These are phyloP conservation scores for Cladosporium sp. DNA, from an alignment of 2,329 filamentous ascomycete genomes.

Conservation along the genomic window DNA sequence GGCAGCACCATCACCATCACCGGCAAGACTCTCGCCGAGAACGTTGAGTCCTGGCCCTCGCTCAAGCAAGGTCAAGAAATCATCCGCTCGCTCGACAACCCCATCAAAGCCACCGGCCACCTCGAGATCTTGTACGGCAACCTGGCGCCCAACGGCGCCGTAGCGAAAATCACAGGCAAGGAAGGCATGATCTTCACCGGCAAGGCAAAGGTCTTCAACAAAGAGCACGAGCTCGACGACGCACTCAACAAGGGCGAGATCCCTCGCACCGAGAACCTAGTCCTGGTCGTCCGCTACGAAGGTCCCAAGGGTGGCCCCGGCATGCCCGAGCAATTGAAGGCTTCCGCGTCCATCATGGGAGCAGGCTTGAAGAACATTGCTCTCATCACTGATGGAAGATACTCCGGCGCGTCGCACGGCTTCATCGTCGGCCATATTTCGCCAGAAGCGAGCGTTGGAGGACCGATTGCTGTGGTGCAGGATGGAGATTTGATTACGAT, in stretches of 20 bases:
- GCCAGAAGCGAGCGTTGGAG: constrained; percentile 85
- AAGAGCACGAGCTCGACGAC: constrained; percentile 75
- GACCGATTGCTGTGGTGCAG: constrained; percentile 79
- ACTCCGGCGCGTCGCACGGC: constrained; percentile 83
- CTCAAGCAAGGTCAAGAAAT: constrained; percentile 79
- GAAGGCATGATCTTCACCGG: constrained; percentile 83
- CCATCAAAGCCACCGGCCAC: constrained; percentile 85
- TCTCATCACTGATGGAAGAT: constrained; percentile 88
- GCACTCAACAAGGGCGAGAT: constrained; percentile 74
- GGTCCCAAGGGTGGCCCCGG: constrained; percentile 91
- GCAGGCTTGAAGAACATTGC: constrained; percentile 85
- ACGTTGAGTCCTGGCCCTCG: constrained; percentile 74
- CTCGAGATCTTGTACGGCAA: constrained; percentile 87
- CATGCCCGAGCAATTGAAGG: constrained; percentile 93
- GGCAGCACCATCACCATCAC: constrained; percentile 80
- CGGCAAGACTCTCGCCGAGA: constrained; percentile 79
- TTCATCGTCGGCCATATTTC: constrained; percentile 94
- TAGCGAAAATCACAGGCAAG: constrained; percentile 96
- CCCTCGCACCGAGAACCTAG: constrained; percentile 75
- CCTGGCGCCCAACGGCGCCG: constrained; percentile 82
- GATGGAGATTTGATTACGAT: constrained; percentile 86
- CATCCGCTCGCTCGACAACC: constrained; percentile 77
- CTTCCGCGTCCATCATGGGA: constrained; percentile 88
- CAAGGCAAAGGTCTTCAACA: constrained; percentile 80
- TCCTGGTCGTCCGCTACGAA: constrained; percentile 89